Evolutionary conservation across 345 rosid genomes (phyloP), one percentile per base, ranked within the genome.

Genomic region (Murraya paniculata): DNA sequence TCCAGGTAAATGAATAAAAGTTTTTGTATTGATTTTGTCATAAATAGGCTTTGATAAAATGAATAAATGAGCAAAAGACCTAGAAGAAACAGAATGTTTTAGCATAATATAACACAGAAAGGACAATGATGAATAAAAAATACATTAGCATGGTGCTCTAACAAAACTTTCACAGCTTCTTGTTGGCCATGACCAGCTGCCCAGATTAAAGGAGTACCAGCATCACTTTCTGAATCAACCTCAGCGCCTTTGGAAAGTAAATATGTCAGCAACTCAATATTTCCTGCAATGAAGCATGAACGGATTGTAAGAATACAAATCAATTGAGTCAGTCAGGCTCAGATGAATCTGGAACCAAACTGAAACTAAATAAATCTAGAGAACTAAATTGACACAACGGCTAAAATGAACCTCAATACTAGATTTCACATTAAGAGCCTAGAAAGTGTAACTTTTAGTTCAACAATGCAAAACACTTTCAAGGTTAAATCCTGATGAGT

Each of bases 131-230:
- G 9, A 72, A 59, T 9, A 1, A 36, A 45, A 83, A 33, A 71
- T 89, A 93, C 99, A 83, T 92, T 81, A 41, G 98, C 98, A 67
- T 87, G 85, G 84, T 93, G 89, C 73, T 91, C 90, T 77, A 93
- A 85, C 73, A 95, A 85, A 81, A 93, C 86, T 87, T 90, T 84
- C 79, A 92, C 86, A 50, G 95, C 92, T 45, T 93, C 96, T 28
- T 72, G 87, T 73, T 95, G 94, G 53, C 81, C 92, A 73, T 95
- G 98, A 41, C 97, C 98, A 78, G 97, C 97, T 80, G 97, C 97
- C 97, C 97, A 94, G 53, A 94, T 79, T 71, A 94, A 82, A 39
- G 98, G 97, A 30, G 97, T 90, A 64, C 96, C 99, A 79, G 97
- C 84, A 85, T 95, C 96, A 82, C 99, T 92, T 83, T 91, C 84